Percentiles rank a stretch among this genome's conserved stretches.
These are phyloP conservation scores for Plectranthus barbatus DNA, from an alignment of 257 asterid species.

Conservation along the genomic window DNA sequence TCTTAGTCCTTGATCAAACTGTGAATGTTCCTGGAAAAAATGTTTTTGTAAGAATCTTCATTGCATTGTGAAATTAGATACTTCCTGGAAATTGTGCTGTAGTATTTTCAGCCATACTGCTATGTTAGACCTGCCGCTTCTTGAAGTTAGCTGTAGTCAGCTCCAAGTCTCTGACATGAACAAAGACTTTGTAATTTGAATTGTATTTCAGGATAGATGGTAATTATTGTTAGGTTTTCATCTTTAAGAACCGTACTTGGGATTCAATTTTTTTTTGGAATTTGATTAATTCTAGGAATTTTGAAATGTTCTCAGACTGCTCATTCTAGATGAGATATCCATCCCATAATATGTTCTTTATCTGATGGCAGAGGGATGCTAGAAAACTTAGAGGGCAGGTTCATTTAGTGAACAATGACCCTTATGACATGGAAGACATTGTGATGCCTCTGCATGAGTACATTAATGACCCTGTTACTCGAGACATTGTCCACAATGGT, in stretches of 20 bases:
- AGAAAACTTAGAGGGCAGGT: conserved; percentile 44
- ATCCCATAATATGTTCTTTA: neutral
- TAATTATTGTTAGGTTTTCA: neutral
- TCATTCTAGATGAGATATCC: conserved; percentile 5
- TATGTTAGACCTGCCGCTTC: neutral
- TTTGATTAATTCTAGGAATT: neutral
- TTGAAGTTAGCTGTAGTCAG: neutral
- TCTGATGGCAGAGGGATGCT: conserved; percentile 67
- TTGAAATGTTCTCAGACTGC: neutral
- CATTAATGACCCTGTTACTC: conserved; percentile 71
- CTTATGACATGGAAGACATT: conserved; percentile 63
- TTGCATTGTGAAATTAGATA: neutral
- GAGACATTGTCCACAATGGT: conserved; percentile 83
- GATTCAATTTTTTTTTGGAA: neutral
- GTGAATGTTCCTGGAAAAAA: neutral
- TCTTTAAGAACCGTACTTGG: neutral
- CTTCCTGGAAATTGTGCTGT: neutral
- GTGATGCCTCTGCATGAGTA: conserved; percentile 81
- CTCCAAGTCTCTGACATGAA: neutral
- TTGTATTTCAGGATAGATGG: neutral
- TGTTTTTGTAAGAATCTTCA: neutral
- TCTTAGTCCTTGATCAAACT: no score
- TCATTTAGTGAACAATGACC: conserved; percentile 32
- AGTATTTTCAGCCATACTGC: neutral
- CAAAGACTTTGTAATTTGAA: neutral